Evolutionary conservation across 768 basidiomycete genomes (phyloP).

Genomic region (Candolleomyces aberdarensis): DNA sequence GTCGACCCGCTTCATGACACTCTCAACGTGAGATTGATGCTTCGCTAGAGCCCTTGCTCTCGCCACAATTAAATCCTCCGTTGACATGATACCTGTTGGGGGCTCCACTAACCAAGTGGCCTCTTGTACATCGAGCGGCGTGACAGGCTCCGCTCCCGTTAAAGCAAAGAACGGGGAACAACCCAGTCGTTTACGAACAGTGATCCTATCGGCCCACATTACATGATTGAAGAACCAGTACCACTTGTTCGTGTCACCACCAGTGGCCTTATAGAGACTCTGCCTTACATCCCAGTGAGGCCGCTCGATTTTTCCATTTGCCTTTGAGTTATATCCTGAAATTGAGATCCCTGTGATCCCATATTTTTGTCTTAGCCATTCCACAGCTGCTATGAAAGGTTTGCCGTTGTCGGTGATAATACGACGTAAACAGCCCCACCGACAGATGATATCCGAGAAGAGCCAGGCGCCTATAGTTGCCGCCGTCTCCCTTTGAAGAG

Average conservation of each 20-base stretch:
- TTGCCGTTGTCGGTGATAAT: constrained; percentile 42
- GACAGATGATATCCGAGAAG: constrained; percentile 25
- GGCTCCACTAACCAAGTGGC: no score
- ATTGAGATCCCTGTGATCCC: constrained; percentile 16
- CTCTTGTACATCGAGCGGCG: no score
- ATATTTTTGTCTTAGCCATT: constrained; percentile 18
- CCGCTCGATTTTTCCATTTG: constrained; percentile 18
- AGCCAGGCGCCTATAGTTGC: constrained; percentile 19
- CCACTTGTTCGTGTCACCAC: constrained; percentile 28
- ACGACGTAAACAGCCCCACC: constrained; percentile 34
- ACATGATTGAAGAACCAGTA: constrained; percentile 19
- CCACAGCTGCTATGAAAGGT: constrained; percentile 15
- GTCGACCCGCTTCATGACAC: no score
- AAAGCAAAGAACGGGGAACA: constrained; percentile 23
- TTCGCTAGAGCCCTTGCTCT: no score
- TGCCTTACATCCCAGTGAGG: constrained; percentile 21
- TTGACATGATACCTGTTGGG: no score
- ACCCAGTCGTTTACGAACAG: constrained; percentile 19
- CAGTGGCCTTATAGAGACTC: neutral
- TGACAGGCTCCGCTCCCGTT: no score
- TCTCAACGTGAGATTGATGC: no score
- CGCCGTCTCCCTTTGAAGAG: constrained; percentile 17
- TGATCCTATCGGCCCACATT: constrained; percentile 32
- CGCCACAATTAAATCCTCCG: no score
- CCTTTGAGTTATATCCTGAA: constrained; percentile 20